Percentiles rank a stretch among this genome's conserved stretches.
phyloP scores from a whole-genome alignment of 2,329 filamentous ascomycete species.

The Escovopsis weberi region DNA sequence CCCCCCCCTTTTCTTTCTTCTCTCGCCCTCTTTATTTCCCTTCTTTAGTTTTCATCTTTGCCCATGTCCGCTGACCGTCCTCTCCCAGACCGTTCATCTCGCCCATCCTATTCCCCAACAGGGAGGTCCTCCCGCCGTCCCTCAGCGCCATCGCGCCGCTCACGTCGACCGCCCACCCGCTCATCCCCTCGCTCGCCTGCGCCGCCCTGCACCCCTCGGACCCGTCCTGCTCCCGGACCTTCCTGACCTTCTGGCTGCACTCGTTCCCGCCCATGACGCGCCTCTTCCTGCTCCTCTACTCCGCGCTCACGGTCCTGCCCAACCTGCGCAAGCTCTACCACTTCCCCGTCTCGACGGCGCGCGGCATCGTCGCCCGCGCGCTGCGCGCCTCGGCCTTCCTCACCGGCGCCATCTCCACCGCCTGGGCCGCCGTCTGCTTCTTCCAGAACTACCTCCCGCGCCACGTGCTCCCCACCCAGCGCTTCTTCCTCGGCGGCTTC shows the following conservation, averaged over 20 bases:
- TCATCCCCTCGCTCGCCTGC: slow-evolving; percentile 74
- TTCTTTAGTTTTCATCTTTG: no score
- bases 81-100: slow-evolving; percentile 74
- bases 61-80: no score
- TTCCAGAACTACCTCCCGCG: slow-evolving; percentile 70
- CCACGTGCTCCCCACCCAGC: slow-evolving; percentile 59
- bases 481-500: slow-evolving; percentile 83
- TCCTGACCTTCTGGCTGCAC: slow-evolving; percentile 73
- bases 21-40: no score
- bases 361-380: slow-evolving; percentile 50
- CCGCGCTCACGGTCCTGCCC: slow-evolving; percentile 51
- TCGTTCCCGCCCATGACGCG: slow-evolving; percentile 68
- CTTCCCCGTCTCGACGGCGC: slow-evolving; percentile 52
- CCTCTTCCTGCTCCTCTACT: slow-evolving; percentile 63
- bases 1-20: no score
- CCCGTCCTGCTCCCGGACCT: slow-evolving; percentile 77
- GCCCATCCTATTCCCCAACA: slow-evolving; percentile 70
- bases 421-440: slow-evolving; percentile 81
- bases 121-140: slow-evolving; percentile 48
- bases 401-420: slow-evolving; percentile 69
- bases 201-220: slow-evolving; percentile 78
- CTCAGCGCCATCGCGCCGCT: slow-evolving; percentile 61
- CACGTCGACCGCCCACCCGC: slow-evolving; percentile 71
- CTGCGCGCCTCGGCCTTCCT: slow-evolving; percentile 60
- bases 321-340: slow-evolving; percentile 54